Base-by-base conservation (phyloP, 1,284 basidiomycete genomes). In the Phellinidium pouzarii region DNA sequence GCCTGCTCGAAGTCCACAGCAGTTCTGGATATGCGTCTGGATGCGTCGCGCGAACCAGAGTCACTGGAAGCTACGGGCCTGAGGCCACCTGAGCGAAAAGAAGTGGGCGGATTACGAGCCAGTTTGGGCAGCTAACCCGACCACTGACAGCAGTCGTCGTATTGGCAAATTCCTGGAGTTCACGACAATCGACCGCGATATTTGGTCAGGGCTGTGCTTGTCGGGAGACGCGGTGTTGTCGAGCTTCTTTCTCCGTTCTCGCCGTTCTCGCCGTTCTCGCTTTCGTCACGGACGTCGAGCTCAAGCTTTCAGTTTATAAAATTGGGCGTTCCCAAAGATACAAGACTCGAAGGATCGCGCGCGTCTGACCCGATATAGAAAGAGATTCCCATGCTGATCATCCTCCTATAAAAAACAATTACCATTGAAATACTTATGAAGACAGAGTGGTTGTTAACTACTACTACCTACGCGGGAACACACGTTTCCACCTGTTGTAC, bases 1-100 rank as follows among this genome's bases (percentile, higher is more conserved):
- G 82, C 87, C 60, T 82, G 77, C 68, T 91, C 87, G 61, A 91
- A 91, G 64, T 88, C 85, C 64, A 84, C 70, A 66, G 86, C 84
- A 31, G 81, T 80, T 41, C 85, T 79, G 38, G 87, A 89, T 38
- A 75, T 64, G 37, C 82, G 73, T 52, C 74, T 74, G 49, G 69
- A 69, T 23, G 71, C 59, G 51, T 68, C 64, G 47, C 67, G 65
- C 49, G 66, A 68, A 64, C 64, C 65, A 52, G 65, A 53, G 67
- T 81, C 77, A 58, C 71, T 72, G 3, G 76, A 74, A 2, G 73
- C 75, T 58, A 79, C 71, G 20, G 82, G 80, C 45, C 76, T 76
- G 29, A 82, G 72, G 40, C 74, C 54, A 12, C 53, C 72, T 22
- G 71, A 60, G 5, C 76, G 72, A 63, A 76, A 79, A n/a, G 79